Base-by-base conservation (phyloP, 1,139 yeast genomes). In the Sugiyamaella sp. region DNA sequence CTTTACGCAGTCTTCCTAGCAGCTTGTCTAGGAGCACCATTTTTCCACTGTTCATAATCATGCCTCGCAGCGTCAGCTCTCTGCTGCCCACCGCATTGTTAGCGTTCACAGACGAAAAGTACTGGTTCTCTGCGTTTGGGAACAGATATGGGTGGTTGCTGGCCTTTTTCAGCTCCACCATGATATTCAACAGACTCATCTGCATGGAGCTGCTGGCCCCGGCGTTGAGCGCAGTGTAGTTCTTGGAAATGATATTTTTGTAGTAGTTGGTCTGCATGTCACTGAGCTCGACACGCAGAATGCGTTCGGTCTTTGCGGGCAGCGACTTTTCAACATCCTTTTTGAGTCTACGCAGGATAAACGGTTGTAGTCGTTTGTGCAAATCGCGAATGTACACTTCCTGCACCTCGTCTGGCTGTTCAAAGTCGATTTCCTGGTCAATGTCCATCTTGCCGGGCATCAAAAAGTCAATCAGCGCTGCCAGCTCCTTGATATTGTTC, bases 41-140 rank as follows among this genome's bases (percentile, higher is more conserved):
- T 69, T 93, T 93, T 64, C 99, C 99, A 16, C 96, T 88, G 14
- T 96, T 89, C 99, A 93, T 95, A 60, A 93, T 88, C 78, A 93
- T 77, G 14, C 99, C 99, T 66, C 90, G 82, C 47, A 93, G 74
- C 12, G 87, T 78, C 60, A 85, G 88, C 62, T 93, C 98, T 57
- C 97, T 79, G 6, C 52, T 35, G 6, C 53, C 39, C 6, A 40
- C 43, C 3, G 48, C 49, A 2, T 58, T 64, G 20, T 56, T 57
- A 9, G 53, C 62, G 49, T 63, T 81, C 49, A 80, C 78, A 56
- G 83, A 82, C 4, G 81, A 76, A 57, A 90, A 74, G 20, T 89
- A 96, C 57, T 86, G 80, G 37, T 85, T 86, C 71, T 95, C 99
- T 2, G 96, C 98, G 55, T 88, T 88, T 61, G 91, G 97, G 71